Evolutionary conservation across 352 stramenopile genomes (phyloP).

Genomic region (Phytophthora syringae): DNA sequence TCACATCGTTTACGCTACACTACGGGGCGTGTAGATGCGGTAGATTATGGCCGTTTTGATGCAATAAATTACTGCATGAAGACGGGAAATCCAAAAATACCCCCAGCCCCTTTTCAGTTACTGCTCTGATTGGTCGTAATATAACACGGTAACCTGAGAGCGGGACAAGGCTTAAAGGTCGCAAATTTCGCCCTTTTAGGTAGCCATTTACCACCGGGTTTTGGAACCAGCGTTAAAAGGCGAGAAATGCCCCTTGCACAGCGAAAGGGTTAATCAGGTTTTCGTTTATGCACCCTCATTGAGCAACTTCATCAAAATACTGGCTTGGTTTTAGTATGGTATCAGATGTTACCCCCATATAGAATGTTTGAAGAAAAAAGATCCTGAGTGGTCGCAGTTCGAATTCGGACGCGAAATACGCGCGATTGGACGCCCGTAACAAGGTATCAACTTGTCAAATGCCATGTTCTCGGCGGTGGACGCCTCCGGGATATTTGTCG

Average conservation of each 20-base stretch:
- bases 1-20: background rate
- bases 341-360: too few species aligned
- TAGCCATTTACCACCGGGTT: background rate
- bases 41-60: background rate
- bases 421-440: too few species aligned
- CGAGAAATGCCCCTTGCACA: background rate
- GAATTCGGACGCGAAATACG: too few species aligned
- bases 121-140: background rate
- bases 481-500: too few species aligned
- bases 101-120: background rate
- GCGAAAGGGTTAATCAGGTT: background rate
- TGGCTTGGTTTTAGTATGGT: too few species aligned
- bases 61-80: background rate
- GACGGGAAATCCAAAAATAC: background rate
- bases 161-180: background rate
- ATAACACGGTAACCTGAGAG: background rate
- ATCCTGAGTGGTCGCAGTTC: too few species aligned
- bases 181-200: background rate
- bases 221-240: background rate
- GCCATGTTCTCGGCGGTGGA: too few species aligned
- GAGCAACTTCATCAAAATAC: too few species aligned
- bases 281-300: too few species aligned
- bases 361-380: too few species aligned
- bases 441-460: too few species aligned
- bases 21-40: background rate